phyloP scores from a whole-genome alignment of 345 rosid genomes.

The Eucalyptus marginata region DNA sequence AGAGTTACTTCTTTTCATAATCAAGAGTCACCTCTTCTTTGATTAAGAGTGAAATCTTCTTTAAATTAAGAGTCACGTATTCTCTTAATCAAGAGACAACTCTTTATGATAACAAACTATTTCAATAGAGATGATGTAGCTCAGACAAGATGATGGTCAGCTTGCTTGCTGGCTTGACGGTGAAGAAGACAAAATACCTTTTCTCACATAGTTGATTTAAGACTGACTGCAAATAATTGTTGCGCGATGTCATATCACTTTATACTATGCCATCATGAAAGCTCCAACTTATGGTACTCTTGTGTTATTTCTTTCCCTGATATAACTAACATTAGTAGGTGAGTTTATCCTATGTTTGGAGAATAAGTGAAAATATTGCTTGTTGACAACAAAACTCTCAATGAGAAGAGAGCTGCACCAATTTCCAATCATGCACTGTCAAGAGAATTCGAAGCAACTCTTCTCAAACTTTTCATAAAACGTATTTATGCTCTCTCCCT shows the following conservation, averaged over 20 bases:
- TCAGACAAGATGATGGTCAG: not conserved
- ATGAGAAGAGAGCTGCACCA: not conserved
- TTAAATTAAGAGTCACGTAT: no score
- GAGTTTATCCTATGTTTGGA: not conserved
- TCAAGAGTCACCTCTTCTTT: no score
- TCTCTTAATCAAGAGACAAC: no score
- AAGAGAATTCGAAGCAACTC: not conserved
- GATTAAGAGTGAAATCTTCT: no score
- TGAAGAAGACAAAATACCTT: not conserved
- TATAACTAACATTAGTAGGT: not conserved
- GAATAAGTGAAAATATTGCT: not conserved
- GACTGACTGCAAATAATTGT: not conserved
- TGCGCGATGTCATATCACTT: not conserved
- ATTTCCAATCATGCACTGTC: not conserved
- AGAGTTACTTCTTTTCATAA: no score
- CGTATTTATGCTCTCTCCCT: not conserved
- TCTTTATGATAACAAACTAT: no score
- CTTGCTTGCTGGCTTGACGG: not conserved
- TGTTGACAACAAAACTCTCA: not conserved
- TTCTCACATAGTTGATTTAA: not conserved
- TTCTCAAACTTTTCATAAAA: no score
- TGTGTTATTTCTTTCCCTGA: not conserved
- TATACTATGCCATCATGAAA: not conserved
- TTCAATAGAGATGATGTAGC: not conserved
- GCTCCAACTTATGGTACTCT: not conserved